A percentile compares a stretch with the other conserved stretches of the same genome.
phyloP scores from a whole-genome alignment of 2,329 filamentous ascomycete species.

The Venturia nashicola region DNA sequence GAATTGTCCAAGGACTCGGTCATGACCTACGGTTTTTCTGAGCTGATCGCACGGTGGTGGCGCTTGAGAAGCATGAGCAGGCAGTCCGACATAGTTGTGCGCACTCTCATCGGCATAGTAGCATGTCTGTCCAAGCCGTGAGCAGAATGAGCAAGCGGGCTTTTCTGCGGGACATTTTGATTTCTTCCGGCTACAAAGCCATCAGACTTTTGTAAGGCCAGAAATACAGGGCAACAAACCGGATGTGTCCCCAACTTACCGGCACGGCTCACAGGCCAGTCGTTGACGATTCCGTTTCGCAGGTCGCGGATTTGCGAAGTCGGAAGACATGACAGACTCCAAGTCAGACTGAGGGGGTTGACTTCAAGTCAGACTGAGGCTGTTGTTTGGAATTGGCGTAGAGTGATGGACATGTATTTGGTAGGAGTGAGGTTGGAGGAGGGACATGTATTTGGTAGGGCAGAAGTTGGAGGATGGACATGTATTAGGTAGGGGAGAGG shows the following conservation, averaged over 20 bases:
- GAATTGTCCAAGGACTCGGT: background rate
- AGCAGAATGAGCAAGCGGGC: constrained; percentile 37
- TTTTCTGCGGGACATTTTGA: constrained; percentile 39
- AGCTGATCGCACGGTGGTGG: background rate
- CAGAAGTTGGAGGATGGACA: too few relatives aligned
- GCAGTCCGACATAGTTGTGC: background rate
- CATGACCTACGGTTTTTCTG: background rate
- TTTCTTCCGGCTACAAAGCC: constrained; percentile 34
- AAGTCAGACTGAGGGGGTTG: too few relatives aligned
- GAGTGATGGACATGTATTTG: too few relatives aligned
- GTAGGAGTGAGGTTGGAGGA: too few relatives aligned
- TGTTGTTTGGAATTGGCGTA: too few relatives aligned
- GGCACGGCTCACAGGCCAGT: constrained; percentile 24
- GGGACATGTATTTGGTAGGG: too few relatives aligned
- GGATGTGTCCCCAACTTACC: constrained; percentile 15
- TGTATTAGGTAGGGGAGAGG: too few relatives aligned
- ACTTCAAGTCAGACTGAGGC: too few relatives aligned
- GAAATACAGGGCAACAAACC: background rate
- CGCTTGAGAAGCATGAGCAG: background rate
- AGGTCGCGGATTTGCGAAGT: background rate
- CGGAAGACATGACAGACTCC: background rate
- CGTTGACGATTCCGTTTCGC: constrained; percentile 13
- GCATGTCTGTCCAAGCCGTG: constrained; percentile 35
- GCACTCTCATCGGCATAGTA: constrained; percentile 23
- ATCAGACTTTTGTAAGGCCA: constrained; percentile 8